Evolutionary conservation across 345 rosid species (phyloP), one percentile per base, ranked within the genome.

Genomic region (Fremontodendron californicum): DNA sequence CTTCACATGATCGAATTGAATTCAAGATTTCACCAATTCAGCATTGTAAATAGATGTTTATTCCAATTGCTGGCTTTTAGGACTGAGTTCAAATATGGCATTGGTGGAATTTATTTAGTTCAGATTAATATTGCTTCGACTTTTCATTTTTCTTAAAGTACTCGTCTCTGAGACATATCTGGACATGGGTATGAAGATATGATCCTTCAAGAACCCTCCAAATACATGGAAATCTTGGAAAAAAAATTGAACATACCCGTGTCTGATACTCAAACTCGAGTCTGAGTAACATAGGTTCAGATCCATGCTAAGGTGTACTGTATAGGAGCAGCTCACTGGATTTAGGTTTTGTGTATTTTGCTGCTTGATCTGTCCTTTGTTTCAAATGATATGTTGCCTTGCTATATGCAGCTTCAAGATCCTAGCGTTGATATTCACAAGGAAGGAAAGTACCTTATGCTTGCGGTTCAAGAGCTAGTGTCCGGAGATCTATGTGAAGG

Each of bases 401-500:
- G 64, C 60, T 63, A 68, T 81, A 37, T 85, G 83, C 88, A 93
- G 99, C 98, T 96, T 74, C 81, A 89, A 78, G 88, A 93, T 86
- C 94, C 92, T 42, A 82, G 75, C 75, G 16, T 89, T 46, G 99
- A 93, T 83, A 88, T 93, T 49, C 88, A 86, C 85, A 91, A 88
- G 86, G 97, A 92, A 89, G 99, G 95, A 67, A 93, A 92, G 71
- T 91, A 96, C 84, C 87, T 96, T 58, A 86, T 93, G 91, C 91
- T 89, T 70, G 95, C 99, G 15, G 90, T 96, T 77, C 97, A 93
- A 79, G 99, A 93, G 85, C 89, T 96, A 61, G 94, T 92, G 2
- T 86, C 93, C 6, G 97, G 97, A 74, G 99, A 96, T 84, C 93
- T 87, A 81, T 92, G 97, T 74, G 99, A 96, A 89, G 99, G 99